Base-by-base conservation (phyloP, 1,284 basidiomycete species). In the Irpex sp. region DNA sequence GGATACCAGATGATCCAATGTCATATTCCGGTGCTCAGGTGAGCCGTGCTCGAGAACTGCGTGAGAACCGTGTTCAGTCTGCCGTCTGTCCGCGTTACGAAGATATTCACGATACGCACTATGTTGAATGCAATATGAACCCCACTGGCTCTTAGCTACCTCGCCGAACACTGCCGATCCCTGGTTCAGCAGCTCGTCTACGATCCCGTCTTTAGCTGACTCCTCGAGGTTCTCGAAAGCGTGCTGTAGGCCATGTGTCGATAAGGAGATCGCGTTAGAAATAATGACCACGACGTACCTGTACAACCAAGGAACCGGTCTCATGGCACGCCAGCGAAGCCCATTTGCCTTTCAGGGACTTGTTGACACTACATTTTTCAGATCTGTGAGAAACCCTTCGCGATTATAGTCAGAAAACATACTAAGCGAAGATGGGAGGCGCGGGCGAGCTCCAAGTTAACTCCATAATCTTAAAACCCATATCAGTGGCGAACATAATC, bases 311-410 rank as follows among this genome's bases (percentile, higher is more conserved):
- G 17, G 91, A 93, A 1, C 91, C 91, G 0, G 92, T 93, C 75
- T 93, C 92, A 70, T 93, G 91, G 70, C 92, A 93, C n/a, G 91
- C 91, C 55, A 93, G 81, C 11, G 91, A 84, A 0, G 91, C 91
- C 91, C 92, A 93, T 71, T 92, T 91, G 17, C 92, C 91, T 69
- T 90, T 89, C 66, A 93, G 77, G 1, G 91, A 90, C 68, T 87
- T 89, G 75, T 93, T 93, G 68, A 93, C 91, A 66, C 91, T 92
- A 17, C 62, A 6, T 37, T 9, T 19, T 13, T 51, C 49, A 51
- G 17, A 51, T 51, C 17, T 26, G 26, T 26, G 26, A 51, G 13
- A 8, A 8, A 8, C 19, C 40, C 11, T 15, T 19, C 3, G 57
- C 34, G n/a, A 6, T 1, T 62, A 66, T 3, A 70, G 65, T 31